Conservation (phyloP, 768 basidiomycete species). For the Psilocybe subaeruginosa region DNA sequence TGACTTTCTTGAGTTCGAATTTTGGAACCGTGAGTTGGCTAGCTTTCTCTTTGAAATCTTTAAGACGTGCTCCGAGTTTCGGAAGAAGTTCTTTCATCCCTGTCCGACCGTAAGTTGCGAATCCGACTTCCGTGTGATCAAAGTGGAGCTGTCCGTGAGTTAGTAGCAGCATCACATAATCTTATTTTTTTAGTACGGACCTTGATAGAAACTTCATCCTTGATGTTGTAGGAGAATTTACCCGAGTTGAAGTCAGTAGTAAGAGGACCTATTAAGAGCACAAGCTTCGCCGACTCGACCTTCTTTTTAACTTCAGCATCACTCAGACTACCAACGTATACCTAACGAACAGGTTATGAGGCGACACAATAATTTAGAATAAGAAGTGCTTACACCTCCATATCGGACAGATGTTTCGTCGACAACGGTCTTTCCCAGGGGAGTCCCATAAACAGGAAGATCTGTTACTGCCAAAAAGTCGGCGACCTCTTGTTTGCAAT, state of each 20-base stretch:
- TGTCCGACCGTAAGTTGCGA: constrained; percentile 7
- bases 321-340: constrained; percentile 11
- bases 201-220: constrained; percentile 3
- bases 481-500: constrained; percentile 8
- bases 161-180: background rate
- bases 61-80: constrained; percentile 9
- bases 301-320: constrained; percentile 10
- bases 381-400: constrained; percentile 12
- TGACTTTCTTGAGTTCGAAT: constrained; percentile 6
- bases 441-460: constrained; percentile 15
- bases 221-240: constrained; percentile 13
- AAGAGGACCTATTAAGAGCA: constrained; percentile 13
- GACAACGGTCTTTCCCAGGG: constrained; percentile 15
- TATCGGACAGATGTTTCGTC: constrained; percentile 12
- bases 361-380: background rate
- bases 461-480: constrained; percentile 11
- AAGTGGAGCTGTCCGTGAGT: constrained; percentile 8
- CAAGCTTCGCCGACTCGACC: constrained; percentile 13
- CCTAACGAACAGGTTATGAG: background rate
- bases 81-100: constrained; percentile 18
- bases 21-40: constrained; percentile 9
- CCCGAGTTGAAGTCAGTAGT: constrained; percentile 15
- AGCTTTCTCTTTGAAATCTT: constrained; percentile 3
- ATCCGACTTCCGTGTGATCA: constrained; percentile 13
- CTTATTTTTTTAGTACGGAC: background rate